Conservation (phyloP, 208 protist genomes). For the Leishmania lainsoni region DNA sequence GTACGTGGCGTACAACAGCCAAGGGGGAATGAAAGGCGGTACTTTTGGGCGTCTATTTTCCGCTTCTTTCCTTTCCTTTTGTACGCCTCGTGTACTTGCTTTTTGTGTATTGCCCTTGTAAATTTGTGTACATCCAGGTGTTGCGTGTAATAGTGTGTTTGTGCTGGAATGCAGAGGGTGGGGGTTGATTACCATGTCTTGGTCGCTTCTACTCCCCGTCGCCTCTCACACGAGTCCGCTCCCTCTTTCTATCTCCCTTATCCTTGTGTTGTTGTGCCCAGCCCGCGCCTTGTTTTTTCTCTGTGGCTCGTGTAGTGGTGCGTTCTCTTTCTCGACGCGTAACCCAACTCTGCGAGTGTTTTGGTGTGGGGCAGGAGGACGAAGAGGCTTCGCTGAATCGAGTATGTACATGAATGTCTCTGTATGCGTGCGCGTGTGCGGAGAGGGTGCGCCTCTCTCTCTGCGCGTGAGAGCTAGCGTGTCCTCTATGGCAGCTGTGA, state of each 20-base stretch:
- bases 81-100: background rate
- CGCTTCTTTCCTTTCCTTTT: slow-evolving; percentile 1
- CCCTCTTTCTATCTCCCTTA: background rate
- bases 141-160: background rate
- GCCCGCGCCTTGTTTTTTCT: background rate
- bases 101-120: background rate
- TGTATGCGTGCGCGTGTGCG: background rate
- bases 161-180: background rate
- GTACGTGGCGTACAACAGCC: background rate
- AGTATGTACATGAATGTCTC: background rate
- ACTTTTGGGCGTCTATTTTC: background rate
- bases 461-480: background rate
- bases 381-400: background rate
- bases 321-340: background rate
- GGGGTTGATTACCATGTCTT: background rate
- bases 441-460: background rate
- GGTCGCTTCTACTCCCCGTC: background rate
- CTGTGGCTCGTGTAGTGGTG: too few relatives aligned
- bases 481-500: background rate
- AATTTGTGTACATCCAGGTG: background rate
- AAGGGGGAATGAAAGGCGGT: background rate
- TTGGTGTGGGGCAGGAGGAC: background rate
- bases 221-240: background rate
- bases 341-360: background rate
- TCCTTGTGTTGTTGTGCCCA: background rate